Evolutionary conservation across 805 yeast genomes (phyloP).

Genomic region (Barnettozyma californica): DNA sequence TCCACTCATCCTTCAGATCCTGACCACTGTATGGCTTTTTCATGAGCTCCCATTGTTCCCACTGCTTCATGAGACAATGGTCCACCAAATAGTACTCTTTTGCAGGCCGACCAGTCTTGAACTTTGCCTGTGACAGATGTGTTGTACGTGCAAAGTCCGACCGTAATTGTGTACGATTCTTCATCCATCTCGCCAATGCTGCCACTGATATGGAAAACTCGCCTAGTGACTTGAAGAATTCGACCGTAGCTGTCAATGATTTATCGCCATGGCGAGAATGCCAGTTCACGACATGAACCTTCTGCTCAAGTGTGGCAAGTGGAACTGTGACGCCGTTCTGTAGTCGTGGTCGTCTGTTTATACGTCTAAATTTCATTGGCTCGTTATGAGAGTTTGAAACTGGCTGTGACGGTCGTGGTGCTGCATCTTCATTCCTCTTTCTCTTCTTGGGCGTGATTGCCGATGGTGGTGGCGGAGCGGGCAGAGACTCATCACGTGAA

Average conservation of each 20-base stretch:
- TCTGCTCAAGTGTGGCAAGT: slow-evolving; percentile 34
- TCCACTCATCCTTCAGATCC: slow-evolving; percentile 28
- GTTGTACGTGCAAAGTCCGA: slow-evolving; percentile 2
- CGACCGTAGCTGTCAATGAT: slow-evolving; percentile 32
- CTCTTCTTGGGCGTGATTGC: not conserved
- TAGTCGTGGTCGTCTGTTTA: not conserved
- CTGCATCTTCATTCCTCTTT: not conserved
- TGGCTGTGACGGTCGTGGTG: not conserved
- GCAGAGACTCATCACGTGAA: not conserved
- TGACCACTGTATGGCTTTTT: slow-evolving; percentile 25
- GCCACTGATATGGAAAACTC: slow-evolving; percentile 30
- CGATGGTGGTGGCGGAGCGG: not conserved
- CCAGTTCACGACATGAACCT: slow-evolving; percentile 34
- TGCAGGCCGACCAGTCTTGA: slow-evolving; percentile 24
- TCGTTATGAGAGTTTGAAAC: not conserved
- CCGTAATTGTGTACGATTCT: slow-evolving; percentile 27
- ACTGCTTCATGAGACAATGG: slow-evolving; percentile 31
- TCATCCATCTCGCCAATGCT: slow-evolving; percentile 36
- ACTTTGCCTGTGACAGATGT: slow-evolving; percentile 1
- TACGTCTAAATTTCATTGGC: not conserved
- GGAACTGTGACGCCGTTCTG: slow-evolving; percentile 19
- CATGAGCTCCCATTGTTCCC: slow-evolving; percentile 32
- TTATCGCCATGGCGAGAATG: slow-evolving; percentile 26
- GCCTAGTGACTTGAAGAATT: slow-evolving; percentile 26
- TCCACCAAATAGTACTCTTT: slow-evolving; percentile 30